Evolutionary conservation across 305 asterid species (phyloP).

Genomic region (Fraxinus greggii): DNA sequence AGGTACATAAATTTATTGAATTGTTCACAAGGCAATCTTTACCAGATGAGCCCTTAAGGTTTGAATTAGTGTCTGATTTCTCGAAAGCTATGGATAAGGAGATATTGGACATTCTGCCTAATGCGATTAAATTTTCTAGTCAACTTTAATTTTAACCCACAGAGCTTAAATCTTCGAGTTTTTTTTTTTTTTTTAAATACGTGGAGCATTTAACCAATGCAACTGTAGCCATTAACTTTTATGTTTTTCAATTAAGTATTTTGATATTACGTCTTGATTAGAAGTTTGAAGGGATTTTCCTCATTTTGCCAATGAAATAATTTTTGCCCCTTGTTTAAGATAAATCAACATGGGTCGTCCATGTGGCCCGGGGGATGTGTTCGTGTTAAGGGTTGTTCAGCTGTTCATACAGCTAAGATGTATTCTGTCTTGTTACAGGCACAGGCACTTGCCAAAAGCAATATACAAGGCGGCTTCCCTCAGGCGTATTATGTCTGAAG

Average conservation of each 20-base stretch:
- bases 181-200: no score
- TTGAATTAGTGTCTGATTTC: slow-evolving; percentile 1
- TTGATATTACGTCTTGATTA: not conserved
- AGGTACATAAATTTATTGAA: slow-evolving; percentile 45
- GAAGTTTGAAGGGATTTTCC: not conserved
- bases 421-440: slow-evolving; percentile 47
- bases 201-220: not conserved
- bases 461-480: slow-evolving; percentile 69
- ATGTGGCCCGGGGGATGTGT: not conserved
- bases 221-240: not conserved
- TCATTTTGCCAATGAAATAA: not conserved
- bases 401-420: not conserved
- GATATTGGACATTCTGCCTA: not conserved
- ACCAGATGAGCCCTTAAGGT: not conserved
- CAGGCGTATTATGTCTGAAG: slow-evolving; percentile 56
- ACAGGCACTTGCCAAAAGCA: slow-evolving; percentile 82
- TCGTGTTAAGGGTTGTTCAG: not conserved
- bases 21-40: not conserved
- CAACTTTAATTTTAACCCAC: not conserved
- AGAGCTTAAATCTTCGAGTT: not conserved
- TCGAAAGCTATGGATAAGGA: not conserved
- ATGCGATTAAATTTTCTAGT: not conserved
- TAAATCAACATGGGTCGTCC: not conserved
- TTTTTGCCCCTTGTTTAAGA: not conserved
- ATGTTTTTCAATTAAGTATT: not conserved